Evolutionary conservation across 2,329 filamentous ascomycete species (phyloP).

Genomic region (Chaetomium sp.): DNA sequence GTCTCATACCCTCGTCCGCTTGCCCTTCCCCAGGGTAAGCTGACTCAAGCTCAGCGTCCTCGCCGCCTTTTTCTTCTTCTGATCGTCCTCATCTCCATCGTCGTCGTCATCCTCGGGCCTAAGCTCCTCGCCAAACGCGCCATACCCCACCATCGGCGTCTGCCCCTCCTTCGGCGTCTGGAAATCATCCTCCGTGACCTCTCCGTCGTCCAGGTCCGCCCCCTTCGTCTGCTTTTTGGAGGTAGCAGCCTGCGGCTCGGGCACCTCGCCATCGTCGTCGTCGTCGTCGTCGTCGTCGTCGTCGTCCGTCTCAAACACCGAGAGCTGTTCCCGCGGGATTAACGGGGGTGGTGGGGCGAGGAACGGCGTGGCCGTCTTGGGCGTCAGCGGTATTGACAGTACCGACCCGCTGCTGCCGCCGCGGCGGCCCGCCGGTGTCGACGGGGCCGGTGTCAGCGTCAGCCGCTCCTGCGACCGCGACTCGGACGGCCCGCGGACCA

Average conservation of each 20-base stretch:
- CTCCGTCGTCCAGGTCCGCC: conserved; percentile 30
- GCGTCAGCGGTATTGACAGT: conserved; percentile 20
- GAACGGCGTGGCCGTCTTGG: conserved; percentile 20
- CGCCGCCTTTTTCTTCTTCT: conserved; percentile 55
- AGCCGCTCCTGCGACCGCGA: conserved; percentile 40
- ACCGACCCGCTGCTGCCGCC: conserved; percentile 24
- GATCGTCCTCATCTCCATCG: conserved; percentile 35
- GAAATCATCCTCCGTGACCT: conserved; percentile 50
- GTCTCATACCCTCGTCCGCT: conserved; percentile 35
- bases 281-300: conserved; percentile 47
- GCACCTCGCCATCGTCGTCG: conserved; percentile 39
- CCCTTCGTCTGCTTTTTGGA: neutral
- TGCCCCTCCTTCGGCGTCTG: conserved; percentile 55
- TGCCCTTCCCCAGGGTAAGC: conserved; percentile 52
- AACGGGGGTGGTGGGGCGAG: conserved; percentile 19
- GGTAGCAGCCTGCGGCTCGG: neutral
- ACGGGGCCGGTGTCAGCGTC: conserved; percentile 18
- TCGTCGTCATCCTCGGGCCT: conserved; percentile 44
- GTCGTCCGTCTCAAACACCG: conserved; percentile 41
- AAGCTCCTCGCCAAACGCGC: conserved; percentile 49
- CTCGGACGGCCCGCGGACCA: conserved; percentile 42
- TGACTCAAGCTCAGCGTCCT: conserved; percentile 67
- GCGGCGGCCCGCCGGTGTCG: neutral
- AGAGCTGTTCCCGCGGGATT: conserved; percentile 31
- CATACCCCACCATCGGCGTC: conserved; percentile 40